These are phyloP conservation scores for Collybia mongolica DNA, from an alignment of 768 basidiomycete genomes.

Conservation along the genomic window DNA sequence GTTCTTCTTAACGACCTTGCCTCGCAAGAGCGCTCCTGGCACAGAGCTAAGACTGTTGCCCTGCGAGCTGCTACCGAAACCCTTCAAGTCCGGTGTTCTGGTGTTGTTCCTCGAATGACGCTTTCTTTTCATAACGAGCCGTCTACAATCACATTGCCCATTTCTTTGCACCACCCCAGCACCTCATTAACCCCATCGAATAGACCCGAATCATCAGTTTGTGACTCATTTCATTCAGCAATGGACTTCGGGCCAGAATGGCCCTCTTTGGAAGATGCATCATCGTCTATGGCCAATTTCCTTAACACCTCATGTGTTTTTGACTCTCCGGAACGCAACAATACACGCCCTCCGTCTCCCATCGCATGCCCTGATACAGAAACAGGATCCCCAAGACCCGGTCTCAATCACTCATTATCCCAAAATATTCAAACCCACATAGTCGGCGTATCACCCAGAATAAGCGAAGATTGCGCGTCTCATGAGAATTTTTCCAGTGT, in stretches of 20 bases:
- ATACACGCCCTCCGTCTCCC: conserved; percentile 32
- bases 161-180: conserved; percentile 8
- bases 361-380: conserved; percentile 11
- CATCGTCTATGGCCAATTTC: conserved; percentile 31
- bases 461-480: conserved; percentile 16
- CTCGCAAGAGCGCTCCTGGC: conserved; percentile 67
- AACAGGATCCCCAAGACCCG: conserved; percentile 4
- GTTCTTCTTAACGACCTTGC: conserved; percentile 76
- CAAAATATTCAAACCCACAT: not conserved
- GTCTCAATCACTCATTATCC: not conserved
- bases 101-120: conserved; percentile 35
- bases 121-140: conserved; percentile 29
- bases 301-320: conserved; percentile 21
- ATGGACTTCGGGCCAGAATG: conserved; percentile 54
- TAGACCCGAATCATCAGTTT: conserved; percentile 44
- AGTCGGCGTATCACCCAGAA: conserved; percentile 9
- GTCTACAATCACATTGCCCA: not conserved
- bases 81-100: conserved; percentile 43
- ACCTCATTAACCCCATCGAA: conserved; percentile 21
- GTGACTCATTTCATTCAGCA: conserved; percentile 70
- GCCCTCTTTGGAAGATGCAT: conserved; percentile 39
- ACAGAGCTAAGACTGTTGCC: conserved; percentile 65
- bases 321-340: conserved; percentile 34
- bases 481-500: conserved; percentile 49
- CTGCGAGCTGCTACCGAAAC: conserved; percentile 70